phyloP scores from a whole-genome alignment of 1,139 yeast species.

The Sugiyamaella neomexicana region DNA sequence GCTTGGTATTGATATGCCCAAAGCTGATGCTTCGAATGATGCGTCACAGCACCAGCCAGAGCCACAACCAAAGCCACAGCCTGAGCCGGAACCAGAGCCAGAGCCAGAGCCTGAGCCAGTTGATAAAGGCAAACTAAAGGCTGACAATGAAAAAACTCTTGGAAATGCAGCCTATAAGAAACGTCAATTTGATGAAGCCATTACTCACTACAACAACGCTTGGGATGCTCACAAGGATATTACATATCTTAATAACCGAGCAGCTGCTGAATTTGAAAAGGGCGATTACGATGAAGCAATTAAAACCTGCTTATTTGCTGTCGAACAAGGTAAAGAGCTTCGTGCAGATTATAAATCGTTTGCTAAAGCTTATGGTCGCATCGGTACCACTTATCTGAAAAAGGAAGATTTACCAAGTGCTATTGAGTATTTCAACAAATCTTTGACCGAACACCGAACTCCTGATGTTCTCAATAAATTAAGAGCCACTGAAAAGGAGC shows the following conservation, averaged over 20 bases:
- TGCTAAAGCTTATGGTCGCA: constrained; percentile 91
- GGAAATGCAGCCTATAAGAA: constrained; percentile 87
- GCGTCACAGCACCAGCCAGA: too few relatives aligned
- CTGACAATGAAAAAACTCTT: constrained; percentile 78
- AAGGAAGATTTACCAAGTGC: constrained; percentile 72
- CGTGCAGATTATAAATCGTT: constrained; percentile 90
- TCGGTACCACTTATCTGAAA: constrained; percentile 81
- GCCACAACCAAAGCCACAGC: constrained; percentile 15
- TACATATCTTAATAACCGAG: constrained; percentile 91
- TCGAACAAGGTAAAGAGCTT: constrained; percentile 83
- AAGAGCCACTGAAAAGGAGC: constrained; percentile 82
- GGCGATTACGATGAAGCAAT: constrained; percentile 88
- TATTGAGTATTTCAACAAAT: constrained; percentile 77
- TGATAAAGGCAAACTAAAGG: constrained; percentile 50
- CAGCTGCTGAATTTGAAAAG: constrained; percentile 97
- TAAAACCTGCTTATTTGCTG: constrained; percentile 74
- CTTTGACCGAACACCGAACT: constrained; percentile 95
- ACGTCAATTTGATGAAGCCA: constrained; percentile 91
- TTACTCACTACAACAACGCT: constrained; percentile 79
- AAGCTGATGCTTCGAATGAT: too few relatives aligned
- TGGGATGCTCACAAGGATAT: constrained; percentile 82
- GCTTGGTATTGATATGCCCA: constrained; percentile 66
- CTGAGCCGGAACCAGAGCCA: constrained; percentile 27
- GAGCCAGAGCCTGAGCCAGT: constrained; percentile 39
- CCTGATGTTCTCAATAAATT: constrained; percentile 89